Evolutionary conservation across 208 protist genomes (phyloP), one percentile per base, ranked within the genome.

Genomic region (Leishmania lainsoni): DNA sequence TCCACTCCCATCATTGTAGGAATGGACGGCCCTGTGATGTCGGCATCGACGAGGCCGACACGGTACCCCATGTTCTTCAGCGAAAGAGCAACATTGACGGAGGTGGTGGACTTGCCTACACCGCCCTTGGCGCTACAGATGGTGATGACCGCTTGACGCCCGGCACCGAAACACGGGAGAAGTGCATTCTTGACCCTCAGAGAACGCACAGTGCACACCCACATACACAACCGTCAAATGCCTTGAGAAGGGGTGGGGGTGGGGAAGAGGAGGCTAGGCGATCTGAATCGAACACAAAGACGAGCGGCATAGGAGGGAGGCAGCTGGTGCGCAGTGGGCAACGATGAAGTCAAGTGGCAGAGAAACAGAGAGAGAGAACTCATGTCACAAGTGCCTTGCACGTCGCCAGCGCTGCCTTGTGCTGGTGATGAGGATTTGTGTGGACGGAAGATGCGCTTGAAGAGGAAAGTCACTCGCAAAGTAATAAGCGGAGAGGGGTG

Each of bases 91-190:
- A 98, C 87, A 82, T 98, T 98, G 5, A 97, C 93, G 14, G 90
- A 90, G 20, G 93, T 96, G 29, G 97, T 99, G 29, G 90, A 96
- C 86, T 99, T 99, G 8, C 97, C 97, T 58, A 99, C 97, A n/a
- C 97, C 97, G 59, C 97, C 97, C 84, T 99, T 99, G 63, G 93
- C 95, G 73, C 94, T 98, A 49, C 93, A 96, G 29, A 98, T 78
- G 35, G 93, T 96, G 76, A 98, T 88, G 45, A 98, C 91, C 95
- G 83, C 80, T 93, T 90, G 5, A 96, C 74, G 54, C 95, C 95
- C 3, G 93, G 93, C 72, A 98, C 35, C 35, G 35, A 39, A 39
- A 39, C 35, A 39, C 35, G 35, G 35, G 91, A 95, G 72, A 97
- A 97, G 77, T 86, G 81, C 86, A 89, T 88, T 3, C 20, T 42